Evolutionary conservation across 225 moss, liverwort and hornwort genomes (phyloP).

Genomic region (Polytrichum commune): DNA sequence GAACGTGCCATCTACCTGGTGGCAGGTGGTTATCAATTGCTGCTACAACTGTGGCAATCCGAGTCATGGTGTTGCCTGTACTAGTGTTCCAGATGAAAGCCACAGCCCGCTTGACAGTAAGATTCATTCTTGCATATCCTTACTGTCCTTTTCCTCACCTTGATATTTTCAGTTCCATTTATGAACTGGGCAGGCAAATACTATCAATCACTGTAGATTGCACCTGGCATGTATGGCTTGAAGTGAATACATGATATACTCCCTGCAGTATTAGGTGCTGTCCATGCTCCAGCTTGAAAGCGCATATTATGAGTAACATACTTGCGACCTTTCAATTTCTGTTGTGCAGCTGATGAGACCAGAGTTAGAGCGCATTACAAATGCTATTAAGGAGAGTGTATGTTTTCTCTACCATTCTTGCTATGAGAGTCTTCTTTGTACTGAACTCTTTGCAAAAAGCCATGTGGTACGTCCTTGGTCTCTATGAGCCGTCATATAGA

Average conservation of each 20-base stretch:
- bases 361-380: constrained; percentile 89
- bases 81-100: constrained; percentile 96
- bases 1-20: too few relatives aligned
- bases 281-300: too few relatives aligned
- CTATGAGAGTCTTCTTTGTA: not conserved
- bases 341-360: constrained; percentile 89
- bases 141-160: constrained; percentile 3
- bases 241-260: too few relatives aligned
- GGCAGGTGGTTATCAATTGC: constrained; percentile 98
- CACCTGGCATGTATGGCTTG: too few relatives aligned
- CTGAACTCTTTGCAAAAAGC: not conserved
- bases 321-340: not conserved
- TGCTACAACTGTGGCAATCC: constrained; percentile 87
- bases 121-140: constrained; percentile 10
- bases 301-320: too few relatives aligned
- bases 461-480: not conserved
- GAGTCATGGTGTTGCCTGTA: constrained; percentile 79
- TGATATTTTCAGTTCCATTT: not conserved
- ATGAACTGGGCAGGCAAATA: not conserved
- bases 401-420: constrained; percentile 1
- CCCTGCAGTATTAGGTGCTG: too few relatives aligned
- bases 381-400: constrained; percentile 89
- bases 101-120: constrained; percentile 85
- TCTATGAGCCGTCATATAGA: not conserved
- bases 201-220: too few relatives aligned